Conservation (phyloP, 805 yeast genomes). For the Debaryomyces prosopidis region DNA sequence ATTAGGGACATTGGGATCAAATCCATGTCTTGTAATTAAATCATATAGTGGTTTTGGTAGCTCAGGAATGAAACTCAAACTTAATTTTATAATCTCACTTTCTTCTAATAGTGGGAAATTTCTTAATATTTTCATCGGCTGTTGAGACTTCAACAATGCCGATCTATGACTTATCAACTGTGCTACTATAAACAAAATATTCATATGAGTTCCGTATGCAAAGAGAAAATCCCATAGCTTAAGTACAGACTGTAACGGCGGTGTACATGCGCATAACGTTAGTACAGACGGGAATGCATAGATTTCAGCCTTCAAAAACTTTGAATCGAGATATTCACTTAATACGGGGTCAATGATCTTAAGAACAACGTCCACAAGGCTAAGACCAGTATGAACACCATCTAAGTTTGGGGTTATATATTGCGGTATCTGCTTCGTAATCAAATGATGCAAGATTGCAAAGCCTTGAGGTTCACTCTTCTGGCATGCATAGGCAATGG, state of each 20-base stretch:
- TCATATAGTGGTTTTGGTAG: slow-evolving; percentile 68
- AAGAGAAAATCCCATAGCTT: slow-evolving; percentile 87
- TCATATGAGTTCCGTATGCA: slow-evolving; percentile 90
- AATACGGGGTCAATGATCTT: slow-evolving; percentile 73
- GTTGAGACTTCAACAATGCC: slow-evolving; percentile 54
- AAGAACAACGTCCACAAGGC: slow-evolving; percentile 72
- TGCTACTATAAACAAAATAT: slow-evolving; percentile 79
- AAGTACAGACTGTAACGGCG: slow-evolving; percentile 73
- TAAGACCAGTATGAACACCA: slow-evolving; percentile 79
- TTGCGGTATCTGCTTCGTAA: slow-evolving; percentile 68
- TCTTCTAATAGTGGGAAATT: slow-evolving; percentile 74
- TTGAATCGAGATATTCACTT: slow-evolving; percentile 56
- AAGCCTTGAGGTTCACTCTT: slow-evolving; percentile 87
- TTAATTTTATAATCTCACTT: slow-evolving; percentile 70
- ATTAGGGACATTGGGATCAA: slow-evolving; percentile 46
- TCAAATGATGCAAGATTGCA: slow-evolving; percentile 61
- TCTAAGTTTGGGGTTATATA: slow-evolving; percentile 74
- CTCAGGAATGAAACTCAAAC: slow-evolving; percentile 76
- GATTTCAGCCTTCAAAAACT: slow-evolving; percentile 76
- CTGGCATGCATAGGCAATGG: slow-evolving; percentile 67
- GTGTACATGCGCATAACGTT: slow-evolving; percentile 86
- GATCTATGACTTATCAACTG: slow-evolving; percentile 73
- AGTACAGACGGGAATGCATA: slow-evolving; percentile 84
- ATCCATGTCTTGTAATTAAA: slow-evolving; percentile 61
- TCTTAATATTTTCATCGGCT: slow-evolving; percentile 75